Evolutionary conservation across 2,329 filamentous ascomycete genomes (phyloP).

Genomic region (Aspergillus cejpii): DNA sequence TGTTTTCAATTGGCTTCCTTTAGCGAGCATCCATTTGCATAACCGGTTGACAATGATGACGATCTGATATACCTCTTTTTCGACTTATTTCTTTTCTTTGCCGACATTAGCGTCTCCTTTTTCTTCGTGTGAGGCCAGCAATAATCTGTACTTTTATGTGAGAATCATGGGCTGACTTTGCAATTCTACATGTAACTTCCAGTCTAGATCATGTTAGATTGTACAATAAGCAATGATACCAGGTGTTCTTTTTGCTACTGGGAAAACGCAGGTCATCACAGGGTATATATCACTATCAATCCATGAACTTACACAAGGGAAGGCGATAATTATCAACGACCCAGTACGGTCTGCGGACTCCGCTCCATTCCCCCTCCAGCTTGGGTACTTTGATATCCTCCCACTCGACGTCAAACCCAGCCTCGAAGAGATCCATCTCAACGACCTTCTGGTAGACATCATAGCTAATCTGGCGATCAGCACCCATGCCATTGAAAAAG

Average conservation of each 20-base stretch:
- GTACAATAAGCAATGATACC: not conserved
- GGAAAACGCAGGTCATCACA: not conserved
- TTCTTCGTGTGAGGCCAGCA: not conserved
- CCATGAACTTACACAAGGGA: constrained; percentile 39
- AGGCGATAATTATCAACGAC: constrained; percentile 57
- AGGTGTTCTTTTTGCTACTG: not conserved
- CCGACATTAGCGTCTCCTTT: not conserved
- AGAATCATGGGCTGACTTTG: not conserved
- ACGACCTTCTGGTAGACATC: constrained; percentile 91
- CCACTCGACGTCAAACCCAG: constrained; percentile 86
- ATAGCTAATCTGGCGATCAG: constrained; percentile 86
- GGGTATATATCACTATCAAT: constrained; percentile 13
- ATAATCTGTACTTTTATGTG: not conserved
- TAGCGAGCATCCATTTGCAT: not conserved
- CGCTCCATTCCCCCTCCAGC: constrained; percentile 76
- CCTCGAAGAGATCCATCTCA: constrained; percentile 83
- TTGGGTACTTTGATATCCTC: constrained; percentile 67
- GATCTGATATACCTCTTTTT: not conserved
- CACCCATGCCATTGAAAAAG: constrained; percentile 72
- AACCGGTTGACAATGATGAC: not conserved
- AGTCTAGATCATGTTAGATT: not conserved
- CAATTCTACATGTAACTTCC: not conserved
- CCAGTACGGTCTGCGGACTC: constrained; percentile 85
- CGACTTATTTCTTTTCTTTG: not conserved
- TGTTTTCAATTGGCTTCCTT: not conserved